Evolutionary conservation across 305 asterid species (phyloP), one percentile per base, ranked within the genome.

Genomic region (Solanum aculeatissimum): DNA sequence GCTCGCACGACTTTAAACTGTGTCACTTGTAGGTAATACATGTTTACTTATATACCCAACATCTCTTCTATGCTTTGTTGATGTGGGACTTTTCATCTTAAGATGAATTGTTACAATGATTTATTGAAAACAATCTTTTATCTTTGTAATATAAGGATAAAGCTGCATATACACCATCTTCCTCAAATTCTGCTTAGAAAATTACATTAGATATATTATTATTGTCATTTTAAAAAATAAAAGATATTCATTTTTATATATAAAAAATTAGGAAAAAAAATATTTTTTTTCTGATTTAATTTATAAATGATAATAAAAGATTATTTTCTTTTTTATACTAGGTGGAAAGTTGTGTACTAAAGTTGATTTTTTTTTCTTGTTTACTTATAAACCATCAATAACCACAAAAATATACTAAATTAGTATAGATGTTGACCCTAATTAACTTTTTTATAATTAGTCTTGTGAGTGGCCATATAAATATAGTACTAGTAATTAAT

Each of bases 151-250:
- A 57, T 55, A 57, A 1, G 27, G n/a, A 5, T n/a, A 57, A 55
- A 25, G 2, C 0, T 3, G 0, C 1, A 0, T 57, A 57, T 1
- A 3, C 0, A 57, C 1, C 1, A n/a, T 4, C 13, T 0, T 57
- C 1, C 2, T 9, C 13, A 55, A 55, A 55, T n/a, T n/a, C n/a
- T 0, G 0, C 2, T 54, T 18, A 0, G 12, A 8, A 55, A 10
- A 55, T 9, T 19, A 55, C 2, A 55, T 19, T 55, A n/a, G 62
- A 0, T 55, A 55, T 1, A 54, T 54, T 51, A 16, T 49, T 49
- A 3, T 53, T 53, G 4, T 53, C 7, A 5, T 53, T 16, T 53
- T 53, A 38, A 3, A 38, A 38, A 4, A 38, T 2, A 2, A 38
- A 38, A 4, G n/a, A n/a, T n/a, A n/a, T n/a, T 38, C 6, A 38